These are phyloP conservation scores for Coffea eugenioides DNA, from an alignment of 257 asterid genomes.

Conservation along the genomic window DNA sequence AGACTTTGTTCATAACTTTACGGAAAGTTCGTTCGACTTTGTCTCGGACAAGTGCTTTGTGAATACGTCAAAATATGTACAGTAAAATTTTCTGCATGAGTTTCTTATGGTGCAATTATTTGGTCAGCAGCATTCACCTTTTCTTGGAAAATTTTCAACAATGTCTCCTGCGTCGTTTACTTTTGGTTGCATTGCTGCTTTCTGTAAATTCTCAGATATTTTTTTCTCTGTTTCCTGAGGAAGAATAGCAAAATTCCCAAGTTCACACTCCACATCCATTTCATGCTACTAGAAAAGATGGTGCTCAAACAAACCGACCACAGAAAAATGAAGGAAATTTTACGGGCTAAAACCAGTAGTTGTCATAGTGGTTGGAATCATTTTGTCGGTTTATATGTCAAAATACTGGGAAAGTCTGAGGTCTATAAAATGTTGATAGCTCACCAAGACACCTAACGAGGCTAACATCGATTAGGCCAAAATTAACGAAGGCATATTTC, in stretches of 20 bases:
- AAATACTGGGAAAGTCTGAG: background rate
- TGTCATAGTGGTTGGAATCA: background rate
- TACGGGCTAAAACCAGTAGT: background rate
- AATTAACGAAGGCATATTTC: background rate
- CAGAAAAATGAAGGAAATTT: background rate
- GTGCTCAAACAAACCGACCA: background rate
- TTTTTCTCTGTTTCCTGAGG: background rate
- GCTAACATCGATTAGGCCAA: background rate
- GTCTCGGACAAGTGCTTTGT: background rate
- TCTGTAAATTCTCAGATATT: background rate
- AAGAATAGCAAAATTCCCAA: background rate
- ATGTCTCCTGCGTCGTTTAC: background rate
- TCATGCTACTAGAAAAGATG: background rate
- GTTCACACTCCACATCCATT: background rate
- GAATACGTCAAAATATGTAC: background rate
- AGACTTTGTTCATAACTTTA: background rate
- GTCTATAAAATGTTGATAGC: background rate
- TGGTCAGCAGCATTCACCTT: background rate
- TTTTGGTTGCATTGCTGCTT: background rate
- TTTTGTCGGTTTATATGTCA: background rate
- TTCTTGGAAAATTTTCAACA: background rate
- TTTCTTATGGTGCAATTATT: background rate
- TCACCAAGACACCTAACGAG: background rate
- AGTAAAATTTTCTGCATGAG: background rate
- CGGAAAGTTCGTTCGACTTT: background rate